Evolutionary conservation across 2,329 filamentous ascomycete genomes (phyloP).

Genomic region (Cladophialophora psammophila): DNA sequence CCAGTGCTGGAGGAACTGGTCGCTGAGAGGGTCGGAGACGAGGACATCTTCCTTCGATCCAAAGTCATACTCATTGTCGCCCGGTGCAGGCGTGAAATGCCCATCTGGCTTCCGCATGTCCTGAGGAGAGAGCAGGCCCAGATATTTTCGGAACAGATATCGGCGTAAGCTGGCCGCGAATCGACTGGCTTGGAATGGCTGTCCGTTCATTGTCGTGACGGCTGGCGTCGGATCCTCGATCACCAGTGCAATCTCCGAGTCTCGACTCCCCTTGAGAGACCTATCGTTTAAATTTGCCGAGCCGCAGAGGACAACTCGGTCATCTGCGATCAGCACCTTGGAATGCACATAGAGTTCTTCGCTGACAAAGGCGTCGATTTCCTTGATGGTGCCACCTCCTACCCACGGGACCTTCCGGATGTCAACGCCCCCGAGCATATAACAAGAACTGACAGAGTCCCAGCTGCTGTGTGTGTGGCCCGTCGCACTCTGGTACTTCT

Average conservation of each 20-base stretch:
- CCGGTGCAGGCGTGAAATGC: constrained; percentile 65
- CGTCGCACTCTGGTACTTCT: constrained; percentile 75
- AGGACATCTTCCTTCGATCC: constrained; percentile 54
- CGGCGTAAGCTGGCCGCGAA: constrained; percentile 82
- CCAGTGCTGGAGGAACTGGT: constrained; percentile 63
- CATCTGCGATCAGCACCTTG: constrained; percentile 78
- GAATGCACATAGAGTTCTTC: constrained; percentile 68
- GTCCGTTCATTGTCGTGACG: constrained; percentile 76
- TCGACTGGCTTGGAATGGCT: constrained; percentile 77
- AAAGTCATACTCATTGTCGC: constrained; percentile 63
- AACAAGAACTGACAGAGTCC: constrained; percentile 79
- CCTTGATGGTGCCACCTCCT: constrained; percentile 58
- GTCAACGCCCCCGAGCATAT: constrained; percentile 78
- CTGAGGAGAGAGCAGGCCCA: constrained; percentile 80
- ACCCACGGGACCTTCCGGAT: constrained; percentile 70
- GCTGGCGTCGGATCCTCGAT: constrained; percentile 81
- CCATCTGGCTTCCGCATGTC: constrained; percentile 66
- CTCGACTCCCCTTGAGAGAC: constrained; percentile 83
- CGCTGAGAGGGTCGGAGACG: constrained; percentile 65
- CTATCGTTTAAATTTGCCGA: constrained; percentile 93
- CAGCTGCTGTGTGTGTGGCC: constrained; percentile 64
- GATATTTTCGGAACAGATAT: constrained; percentile 87
- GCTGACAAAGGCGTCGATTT: constrained; percentile 68
- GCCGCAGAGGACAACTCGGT: constrained; percentile 82
- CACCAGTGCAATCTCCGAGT: constrained; percentile 87